phyloP scores from a whole-genome alignment of 306 rosid species.

The Cyamopsis tetragonoloba region DNA sequence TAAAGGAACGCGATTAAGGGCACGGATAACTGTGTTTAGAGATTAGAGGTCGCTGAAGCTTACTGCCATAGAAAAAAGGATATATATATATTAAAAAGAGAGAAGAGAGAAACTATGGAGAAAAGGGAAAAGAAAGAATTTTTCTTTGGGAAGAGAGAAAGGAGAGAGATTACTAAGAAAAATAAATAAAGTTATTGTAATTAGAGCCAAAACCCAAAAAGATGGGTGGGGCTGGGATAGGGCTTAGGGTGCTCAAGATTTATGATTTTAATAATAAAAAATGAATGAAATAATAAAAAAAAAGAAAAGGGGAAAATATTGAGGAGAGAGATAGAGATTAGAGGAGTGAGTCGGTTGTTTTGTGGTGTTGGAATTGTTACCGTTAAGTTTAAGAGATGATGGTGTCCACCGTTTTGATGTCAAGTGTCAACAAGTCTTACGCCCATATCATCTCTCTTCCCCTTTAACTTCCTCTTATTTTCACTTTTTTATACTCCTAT shows the following conservation, averaged over 20 bases:
- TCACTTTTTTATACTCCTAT: neutral
- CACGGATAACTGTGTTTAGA: neutral
- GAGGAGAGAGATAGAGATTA: neutral
- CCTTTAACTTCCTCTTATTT: neutral
- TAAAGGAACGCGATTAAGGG: neutral
- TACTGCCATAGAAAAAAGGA: neutral
- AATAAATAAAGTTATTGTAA: constrained; percentile 35
- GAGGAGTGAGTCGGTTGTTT: neutral
- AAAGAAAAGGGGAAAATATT: neutral
- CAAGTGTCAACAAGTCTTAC: neutral
- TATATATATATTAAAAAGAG: neutral
- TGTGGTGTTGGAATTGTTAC: constrained; percentile 20
- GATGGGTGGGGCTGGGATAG: constrained; percentile 1
- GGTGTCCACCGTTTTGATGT: constrained; percentile 11
- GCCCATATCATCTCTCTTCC: neutral
- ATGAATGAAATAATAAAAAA: too few species aligned
- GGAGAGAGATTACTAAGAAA: neutral
- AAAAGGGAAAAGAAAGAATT: neutral
- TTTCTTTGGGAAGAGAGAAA: constrained; percentile 32
- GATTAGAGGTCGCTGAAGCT: neutral
- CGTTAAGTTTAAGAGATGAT: constrained; percentile 13
- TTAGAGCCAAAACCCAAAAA: constrained; percentile 25
- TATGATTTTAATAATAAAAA: neutral
- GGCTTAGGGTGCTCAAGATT: neutral
- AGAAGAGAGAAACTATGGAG: neutral